Conservation (phyloP, 2,329 filamentous ascomycete genomes). For the Penicillium paneum region DNA sequence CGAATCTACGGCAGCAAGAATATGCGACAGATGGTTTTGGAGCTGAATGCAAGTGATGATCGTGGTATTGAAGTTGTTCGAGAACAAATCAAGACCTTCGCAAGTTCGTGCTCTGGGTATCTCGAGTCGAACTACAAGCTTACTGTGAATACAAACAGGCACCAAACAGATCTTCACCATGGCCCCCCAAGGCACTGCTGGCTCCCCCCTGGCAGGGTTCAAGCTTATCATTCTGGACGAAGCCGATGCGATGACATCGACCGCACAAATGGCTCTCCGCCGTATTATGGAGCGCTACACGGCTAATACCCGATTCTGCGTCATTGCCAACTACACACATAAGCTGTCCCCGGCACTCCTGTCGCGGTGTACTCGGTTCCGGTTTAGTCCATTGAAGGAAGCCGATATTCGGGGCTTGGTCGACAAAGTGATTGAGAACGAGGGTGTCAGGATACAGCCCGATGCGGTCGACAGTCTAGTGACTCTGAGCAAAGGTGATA, state of each 20-base stretch:
- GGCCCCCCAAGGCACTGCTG: slow-evolving; percentile 46
- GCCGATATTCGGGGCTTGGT: slow-evolving; percentile 79
- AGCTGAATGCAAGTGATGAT: slow-evolving; percentile 96
- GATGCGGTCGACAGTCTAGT: slow-evolving; percentile 83
- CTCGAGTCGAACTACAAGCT: neutral
- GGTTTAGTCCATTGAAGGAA: slow-evolving; percentile 91
- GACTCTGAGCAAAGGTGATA: slow-evolving; percentile 86
- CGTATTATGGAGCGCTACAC: slow-evolving; percentile 99
- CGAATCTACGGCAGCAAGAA: slow-evolving; percentile 90
- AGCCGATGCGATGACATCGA: slow-evolving; percentile 99
- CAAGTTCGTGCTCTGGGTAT: slow-evolving; percentile 51
- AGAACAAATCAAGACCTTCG: slow-evolving; percentile 99
- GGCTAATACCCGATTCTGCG: slow-evolving; percentile 93
- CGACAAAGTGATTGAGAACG: slow-evolving; percentile 83
- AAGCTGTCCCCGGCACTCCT: slow-evolving; percentile 91
- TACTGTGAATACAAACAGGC: slow-evolving; percentile 26
- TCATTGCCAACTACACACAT: slow-evolving; percentile 98
- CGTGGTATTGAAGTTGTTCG: slow-evolving; percentile 96
- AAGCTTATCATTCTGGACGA: slow-evolving; percentile 98
- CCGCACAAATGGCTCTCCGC: slow-evolving; percentile 93
- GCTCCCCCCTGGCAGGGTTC: slow-evolving; percentile 64
- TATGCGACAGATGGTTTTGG: slow-evolving; percentile 96
- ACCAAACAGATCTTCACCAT: slow-evolving; percentile 96
- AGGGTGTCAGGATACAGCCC: slow-evolving; percentile 75
- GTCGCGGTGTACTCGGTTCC: slow-evolving; percentile 89